Base-by-base conservation (phyloP, 192 early-diverging fungal species). In the Funneliformis geosporum region DNA sequence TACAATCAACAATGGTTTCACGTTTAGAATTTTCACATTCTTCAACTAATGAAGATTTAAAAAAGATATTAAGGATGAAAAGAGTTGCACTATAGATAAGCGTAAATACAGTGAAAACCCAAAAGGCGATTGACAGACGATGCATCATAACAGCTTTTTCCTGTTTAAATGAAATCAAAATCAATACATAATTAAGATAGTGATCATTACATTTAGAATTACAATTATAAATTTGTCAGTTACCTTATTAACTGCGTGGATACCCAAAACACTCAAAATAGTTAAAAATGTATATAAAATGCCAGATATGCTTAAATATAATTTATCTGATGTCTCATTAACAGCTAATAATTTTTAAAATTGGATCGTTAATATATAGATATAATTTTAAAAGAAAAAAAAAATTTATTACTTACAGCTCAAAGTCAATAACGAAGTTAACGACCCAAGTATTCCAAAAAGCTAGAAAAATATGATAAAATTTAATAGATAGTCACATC, bases 71-170 rank as follows among this genome's bases (percentile, higher is more conserved):
- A 33, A 46, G 0, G 27, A 50, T 27, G 7, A 46, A 47, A 47
- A 23, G 18, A 5, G 21, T 27, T 8, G 27, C 6, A 12, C 11
- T 47, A 25, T 27, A 50, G 5, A 46, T 72, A 50, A 72, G 8
- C 42, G 28, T 1, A 18, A 25, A 25, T 8, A n/a, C 43, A 10
- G 69, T 71, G 11, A 71, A 9, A 46, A 71, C 25, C 69, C 69
- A 71, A 71, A 71, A 12, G 10, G 69, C 40, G 46, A 71, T 46
- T 71, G 69, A 71, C 43, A 71, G 21, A 46, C 69, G 69, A 25
- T 10, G 69, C 42, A 71, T 46, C 18, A 46, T 3, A 12, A 71
- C 25, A 16, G 25, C 18, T 25, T 71, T 71, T 46, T 44, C 69
- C 68, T 70, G n/a, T 66, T 25, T n/a, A 3, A 23, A 61, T n/a